phyloP scores from a whole-genome alignment of 2,329 filamentous ascomycete species.

The Trichoderma asperellum region DNA sequence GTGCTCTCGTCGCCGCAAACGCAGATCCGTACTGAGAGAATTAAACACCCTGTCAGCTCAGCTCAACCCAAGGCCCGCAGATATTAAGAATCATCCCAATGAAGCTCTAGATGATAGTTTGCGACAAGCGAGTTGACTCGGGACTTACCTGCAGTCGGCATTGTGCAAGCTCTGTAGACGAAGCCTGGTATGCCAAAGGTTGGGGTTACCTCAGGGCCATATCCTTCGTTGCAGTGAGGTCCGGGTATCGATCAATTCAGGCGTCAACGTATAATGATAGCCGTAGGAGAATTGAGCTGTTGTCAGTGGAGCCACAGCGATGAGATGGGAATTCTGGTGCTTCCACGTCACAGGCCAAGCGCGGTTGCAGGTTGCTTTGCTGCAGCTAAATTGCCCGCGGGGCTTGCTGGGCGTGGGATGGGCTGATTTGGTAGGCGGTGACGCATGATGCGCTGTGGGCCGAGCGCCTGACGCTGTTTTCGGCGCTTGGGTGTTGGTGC shows the following conservation, averaged over 20 bases:
- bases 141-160: constrained; percentile 36
- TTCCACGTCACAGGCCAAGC: constrained; percentile 15
- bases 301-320: constrained; percentile 16
- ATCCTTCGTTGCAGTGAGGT: constrained; percentile 26
- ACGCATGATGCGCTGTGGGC: constrained; percentile 12
- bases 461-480: background rate
- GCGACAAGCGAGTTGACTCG: background rate
- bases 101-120: background rate
- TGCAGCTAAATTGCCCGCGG: constrained; percentile 19
- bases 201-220: constrained; percentile 30
- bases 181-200: constrained; percentile 18
- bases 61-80: background rate
- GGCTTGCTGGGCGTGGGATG: constrained; percentile 6
- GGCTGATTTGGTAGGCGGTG: constrained; percentile 26
- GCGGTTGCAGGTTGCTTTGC: background rate
- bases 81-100: background rate
- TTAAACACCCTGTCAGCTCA: constrained; percentile 1
- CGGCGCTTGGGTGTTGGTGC: background rate
- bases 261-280: constrained; percentile 3
- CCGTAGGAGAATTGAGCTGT: background rate
- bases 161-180: constrained; percentile 30
- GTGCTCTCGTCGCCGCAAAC: constrained; percentile 95
- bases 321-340: constrained; percentile 20
- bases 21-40: constrained; percentile 76
- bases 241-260: constrained; percentile 7